These are phyloP conservation scores for Fusarium tuaranense DNA, from an alignment of 2,329 filamentous ascomycete species.

Conservation along the genomic window DNA sequence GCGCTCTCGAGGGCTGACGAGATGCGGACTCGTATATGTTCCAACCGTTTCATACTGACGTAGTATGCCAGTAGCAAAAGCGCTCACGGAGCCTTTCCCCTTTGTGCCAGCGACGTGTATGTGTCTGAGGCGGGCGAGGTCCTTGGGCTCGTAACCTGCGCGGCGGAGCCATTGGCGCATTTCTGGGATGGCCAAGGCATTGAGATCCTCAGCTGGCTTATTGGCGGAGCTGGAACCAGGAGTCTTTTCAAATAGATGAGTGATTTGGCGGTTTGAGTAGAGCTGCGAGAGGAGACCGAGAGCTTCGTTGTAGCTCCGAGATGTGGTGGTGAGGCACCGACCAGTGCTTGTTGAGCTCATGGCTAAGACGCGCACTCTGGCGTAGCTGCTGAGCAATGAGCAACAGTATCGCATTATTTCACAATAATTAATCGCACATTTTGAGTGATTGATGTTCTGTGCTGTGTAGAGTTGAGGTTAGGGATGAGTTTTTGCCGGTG, in stretches of 20 bases:
- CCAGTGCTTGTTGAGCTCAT: neutral
- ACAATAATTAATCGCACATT: neutral
- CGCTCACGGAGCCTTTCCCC: constrained; percentile 90
- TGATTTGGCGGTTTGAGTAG: constrained; percentile 81
- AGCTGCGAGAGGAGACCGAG: constrained; percentile 80
- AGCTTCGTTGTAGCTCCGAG: constrained; percentile 71
- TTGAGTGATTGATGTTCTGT: neutral
- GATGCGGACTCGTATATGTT: constrained; percentile 87
- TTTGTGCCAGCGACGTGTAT: constrained; percentile 95
- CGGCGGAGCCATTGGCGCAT: constrained; percentile 82
- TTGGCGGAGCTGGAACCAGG: neutral
- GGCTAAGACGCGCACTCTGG: constrained; percentile 9
- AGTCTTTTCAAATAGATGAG: constrained; percentile 60
- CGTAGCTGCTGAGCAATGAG: neutral
- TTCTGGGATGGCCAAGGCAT: constrained; percentile 82
- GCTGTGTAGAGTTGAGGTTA: neutral
- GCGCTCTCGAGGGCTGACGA: constrained; percentile 85
- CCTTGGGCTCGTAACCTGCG: constrained; percentile 74
- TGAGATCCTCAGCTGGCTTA: constrained; percentile 66
- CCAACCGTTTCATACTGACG: constrained; percentile 67
- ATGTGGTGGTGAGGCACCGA: constrained; percentile 28
- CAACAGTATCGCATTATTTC: neutral
- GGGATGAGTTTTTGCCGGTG: neutral
- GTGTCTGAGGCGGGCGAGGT: constrained; percentile 59
- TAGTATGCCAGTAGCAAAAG: constrained; percentile 86